A percentile compares a stretch with the other conserved stretches of the same genome.
Conservation (phyloP, 75 land plant genomes). For the Selaginella tamariscina region DNA sequence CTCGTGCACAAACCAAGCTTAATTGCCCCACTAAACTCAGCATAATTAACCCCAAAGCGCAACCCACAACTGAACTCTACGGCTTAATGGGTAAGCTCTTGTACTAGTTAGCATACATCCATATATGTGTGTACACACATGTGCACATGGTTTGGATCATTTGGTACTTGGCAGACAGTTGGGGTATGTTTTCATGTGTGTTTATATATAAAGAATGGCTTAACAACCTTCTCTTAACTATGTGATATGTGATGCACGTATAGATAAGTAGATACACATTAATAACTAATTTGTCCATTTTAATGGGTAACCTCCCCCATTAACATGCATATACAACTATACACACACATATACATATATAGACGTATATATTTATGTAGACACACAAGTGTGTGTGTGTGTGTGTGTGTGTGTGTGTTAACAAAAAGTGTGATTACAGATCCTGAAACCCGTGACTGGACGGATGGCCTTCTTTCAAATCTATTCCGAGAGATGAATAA, state of each 20-base stretch:
- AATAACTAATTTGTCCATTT: too few relatives aligned
- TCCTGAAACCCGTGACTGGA: conserved; percentile 35
- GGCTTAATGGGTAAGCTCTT: conserved; percentile 24
- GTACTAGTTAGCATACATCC: too few relatives aligned
- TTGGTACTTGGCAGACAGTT: not conserved
- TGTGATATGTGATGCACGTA: too few relatives aligned
- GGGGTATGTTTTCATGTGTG: not conserved
- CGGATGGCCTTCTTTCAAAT: conserved; percentile 24
- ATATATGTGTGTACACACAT: too few relatives aligned
- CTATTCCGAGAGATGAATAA: conserved; percentile 32
- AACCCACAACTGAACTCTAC: conserved; percentile 28
- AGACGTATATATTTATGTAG: too few relatives aligned
- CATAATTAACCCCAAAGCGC: conserved; percentile 31
- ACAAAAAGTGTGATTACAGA: conserved; percentile 13
- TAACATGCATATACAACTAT: too few relatives aligned
- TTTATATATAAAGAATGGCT: not conserved
- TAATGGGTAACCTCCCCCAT: too few relatives aligned
- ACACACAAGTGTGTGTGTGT: too few relatives aligned
- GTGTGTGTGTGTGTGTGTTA: not conserved
- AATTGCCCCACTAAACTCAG: conserved; percentile 24
- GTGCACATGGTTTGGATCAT: not conserved
- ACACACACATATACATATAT: too few relatives aligned
- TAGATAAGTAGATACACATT: too few relatives aligned
- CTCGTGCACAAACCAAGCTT: conserved; percentile 30
- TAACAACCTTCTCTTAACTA: too few relatives aligned